phyloP scores from a whole-genome alignment of 2,329 filamentous ascomycete genomes.

The Xylaria sp. region DNA sequence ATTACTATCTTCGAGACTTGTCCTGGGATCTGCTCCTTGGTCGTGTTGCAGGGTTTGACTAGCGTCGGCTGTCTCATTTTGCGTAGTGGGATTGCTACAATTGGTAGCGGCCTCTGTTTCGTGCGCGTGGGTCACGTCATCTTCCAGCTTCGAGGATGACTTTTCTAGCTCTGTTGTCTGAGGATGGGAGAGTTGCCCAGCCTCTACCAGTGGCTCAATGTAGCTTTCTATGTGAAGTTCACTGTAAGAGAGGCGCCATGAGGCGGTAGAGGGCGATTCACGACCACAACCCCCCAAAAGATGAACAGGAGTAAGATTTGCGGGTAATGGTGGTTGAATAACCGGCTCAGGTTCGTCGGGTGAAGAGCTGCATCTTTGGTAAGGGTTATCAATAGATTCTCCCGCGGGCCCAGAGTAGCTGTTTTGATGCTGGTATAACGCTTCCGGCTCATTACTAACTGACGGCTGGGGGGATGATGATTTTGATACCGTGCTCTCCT shows the following conservation, averaged over 20 bases:
- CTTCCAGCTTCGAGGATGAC: constrained; percentile 15
- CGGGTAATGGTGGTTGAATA: constrained; percentile 41
- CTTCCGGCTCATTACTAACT: constrained; percentile 20
- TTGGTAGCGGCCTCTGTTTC: constrained; percentile 21
- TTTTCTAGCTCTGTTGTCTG: constrained; percentile 29
- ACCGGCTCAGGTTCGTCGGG: constrained; percentile 36
- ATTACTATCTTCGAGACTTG: constrained; percentile 19
- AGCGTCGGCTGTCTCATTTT: constrained; percentile 20
- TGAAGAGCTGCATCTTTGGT: constrained; percentile 18
- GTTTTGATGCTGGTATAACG: constrained; percentile 31
- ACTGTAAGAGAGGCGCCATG: constrained; percentile 48
- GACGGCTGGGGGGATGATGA: constrained; percentile 27
- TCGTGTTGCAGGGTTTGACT: constrained; percentile 18
- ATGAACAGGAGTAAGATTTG: constrained; percentile 41
- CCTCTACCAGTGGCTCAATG: constrained; percentile 39
- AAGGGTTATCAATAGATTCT: constrained; percentile 33
- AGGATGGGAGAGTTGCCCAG: constrained; percentile 14
- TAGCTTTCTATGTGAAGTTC: constrained; percentile 43
- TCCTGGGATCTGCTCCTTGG: background rate
- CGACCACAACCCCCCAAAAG: constrained; percentile 35
- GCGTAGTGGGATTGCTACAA: constrained; percentile 17
- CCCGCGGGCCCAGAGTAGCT: constrained; percentile 34
- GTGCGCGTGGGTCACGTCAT: background rate
- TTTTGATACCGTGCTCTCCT: constrained; percentile 17
- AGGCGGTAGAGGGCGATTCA: constrained; percentile 44